Percentiles rank a stretch among this genome's conserved stretches.
phyloP scores from a whole-genome alignment of 208 protist species.

The Crithidia bombi region DNA sequence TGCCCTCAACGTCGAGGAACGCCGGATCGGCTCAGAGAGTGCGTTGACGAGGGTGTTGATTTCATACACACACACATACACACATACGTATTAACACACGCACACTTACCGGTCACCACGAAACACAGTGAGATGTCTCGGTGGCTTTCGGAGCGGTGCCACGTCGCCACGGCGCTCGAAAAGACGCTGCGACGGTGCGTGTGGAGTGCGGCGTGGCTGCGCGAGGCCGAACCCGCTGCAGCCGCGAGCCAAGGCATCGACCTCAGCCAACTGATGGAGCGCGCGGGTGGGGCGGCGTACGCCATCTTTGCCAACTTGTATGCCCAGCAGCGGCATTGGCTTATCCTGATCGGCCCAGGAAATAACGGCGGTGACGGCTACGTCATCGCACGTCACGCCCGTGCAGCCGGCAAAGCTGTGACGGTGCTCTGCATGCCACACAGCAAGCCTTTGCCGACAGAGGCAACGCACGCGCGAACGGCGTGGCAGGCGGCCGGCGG shows the following conservation, averaged over 20 bases:
- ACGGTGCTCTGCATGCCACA: constrained; percentile 67
- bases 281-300: constrained; percentile 65
- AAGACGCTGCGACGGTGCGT: constrained; percentile 34
- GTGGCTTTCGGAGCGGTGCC: constrained; percentile 32
- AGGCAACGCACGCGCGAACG: constrained; percentile 54
- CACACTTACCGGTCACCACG: background rate
- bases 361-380: constrained; percentile 91
- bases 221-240: constrained; percentile 60
- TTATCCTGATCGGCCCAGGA: constrained; percentile 79
- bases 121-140: constrained; percentile 28
- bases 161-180: constrained; percentile 27
- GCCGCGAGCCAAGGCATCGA: constrained; percentile 55
- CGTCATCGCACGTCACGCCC: constrained; percentile 71
- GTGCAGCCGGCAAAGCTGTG: constrained; percentile 38
- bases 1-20: too few species aligned
- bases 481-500: constrained; percentile 49
- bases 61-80: too few species aligned
- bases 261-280: constrained; percentile 74
- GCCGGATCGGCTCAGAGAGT: too few species aligned
- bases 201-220: constrained; percentile 79
- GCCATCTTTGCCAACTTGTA: constrained; percentile 46
- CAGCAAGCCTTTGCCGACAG: constrained; percentile 53
- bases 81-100: background rate
- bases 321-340: constrained; percentile 49
- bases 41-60: too few species aligned